phyloP scores from a whole-genome alignment of 2,329 filamentous ascomycete genomes.

The Sclerotinia borealis region DNA sequence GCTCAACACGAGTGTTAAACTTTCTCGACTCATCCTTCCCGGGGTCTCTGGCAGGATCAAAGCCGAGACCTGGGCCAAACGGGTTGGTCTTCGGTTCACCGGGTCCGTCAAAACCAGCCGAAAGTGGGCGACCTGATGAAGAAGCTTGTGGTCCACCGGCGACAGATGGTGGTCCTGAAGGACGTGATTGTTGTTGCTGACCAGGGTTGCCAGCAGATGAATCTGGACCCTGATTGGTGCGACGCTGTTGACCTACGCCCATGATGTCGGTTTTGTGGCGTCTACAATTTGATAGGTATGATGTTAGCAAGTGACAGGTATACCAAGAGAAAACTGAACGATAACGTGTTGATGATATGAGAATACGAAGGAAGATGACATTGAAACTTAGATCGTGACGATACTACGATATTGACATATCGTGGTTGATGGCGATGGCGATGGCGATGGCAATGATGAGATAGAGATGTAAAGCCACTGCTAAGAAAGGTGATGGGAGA shows the following conservation, averaged over 20 bases:
- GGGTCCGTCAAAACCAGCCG: slow-evolving; percentile 1
- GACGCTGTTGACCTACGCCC: slow-evolving; percentile 3
- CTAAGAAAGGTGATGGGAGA: not conserved
- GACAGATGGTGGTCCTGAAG: not conserved
- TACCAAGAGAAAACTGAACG: not conserved
- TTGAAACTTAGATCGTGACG: not conserved
- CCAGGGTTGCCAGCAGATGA: not conserved
- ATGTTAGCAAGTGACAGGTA: not conserved
- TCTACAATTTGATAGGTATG: not conserved
- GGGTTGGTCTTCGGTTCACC: slow-evolving; percentile 12
- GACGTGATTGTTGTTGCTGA: not conserved
- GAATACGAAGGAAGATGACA: not conserved
- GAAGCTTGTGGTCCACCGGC: not conserved
- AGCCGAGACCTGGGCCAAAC: slow-evolving; percentile 33
- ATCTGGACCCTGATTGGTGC: not conserved
- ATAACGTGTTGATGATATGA: not conserved
- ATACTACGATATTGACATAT: not conserved
- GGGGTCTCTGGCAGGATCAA: slow-evolving; percentile 37
- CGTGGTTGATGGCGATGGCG: too few relatives aligned
- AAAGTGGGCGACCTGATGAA: not conserved
- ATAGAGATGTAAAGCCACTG: not conserved
- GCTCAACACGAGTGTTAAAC: slow-evolving; percentile 45
- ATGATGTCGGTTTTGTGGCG: not conserved
- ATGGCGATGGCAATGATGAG: not conserved
- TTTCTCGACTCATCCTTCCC: slow-evolving; percentile 27